phyloP scores from a whole-genome alignment of 768 basidiomycete genomes.

The Leccinum arenicola region DNA sequence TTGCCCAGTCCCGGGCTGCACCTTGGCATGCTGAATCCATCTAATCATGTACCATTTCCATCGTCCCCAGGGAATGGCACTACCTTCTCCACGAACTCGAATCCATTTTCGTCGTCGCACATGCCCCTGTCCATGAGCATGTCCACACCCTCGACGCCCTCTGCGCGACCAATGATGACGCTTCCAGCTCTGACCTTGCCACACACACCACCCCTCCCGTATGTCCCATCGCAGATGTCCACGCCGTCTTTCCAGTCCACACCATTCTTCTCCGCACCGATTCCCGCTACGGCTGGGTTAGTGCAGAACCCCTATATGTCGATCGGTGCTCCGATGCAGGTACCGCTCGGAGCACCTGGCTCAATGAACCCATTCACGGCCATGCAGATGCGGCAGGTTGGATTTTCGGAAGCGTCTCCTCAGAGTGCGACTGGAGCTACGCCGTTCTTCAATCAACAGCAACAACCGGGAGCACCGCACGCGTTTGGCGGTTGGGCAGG shows the following conservation, averaged over 20 bases:
- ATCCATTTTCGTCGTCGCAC: slow-evolving; percentile 15
- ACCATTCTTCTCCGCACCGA: slow-evolving; percentile 1
- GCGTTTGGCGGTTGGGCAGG: slow-evolving; percentile 21
- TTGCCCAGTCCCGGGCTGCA: slow-evolving; percentile 15
- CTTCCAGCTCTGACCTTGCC: slow-evolving; percentile 5
- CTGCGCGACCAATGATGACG: slow-evolving; percentile 8
- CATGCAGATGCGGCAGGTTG: slow-evolving; percentile 14
- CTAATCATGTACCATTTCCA: slow-evolving; percentile 9
- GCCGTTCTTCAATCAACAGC: slow-evolving; percentile 22
- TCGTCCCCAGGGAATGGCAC: slow-evolving; percentile 1
- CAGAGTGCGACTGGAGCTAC: slow-evolving; percentile 25
- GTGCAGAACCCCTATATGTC: slow-evolving; percentile 24
- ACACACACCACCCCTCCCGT: slow-evolving; percentile 3
- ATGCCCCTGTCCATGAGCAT: background rate
- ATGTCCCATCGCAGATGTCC: background rate
- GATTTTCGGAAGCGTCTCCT: slow-evolving; percentile 26
- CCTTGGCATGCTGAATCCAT: slow-evolving; percentile 17
- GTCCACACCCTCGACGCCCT: slow-evolving; percentile 9
- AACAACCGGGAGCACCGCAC: slow-evolving; percentile 14
- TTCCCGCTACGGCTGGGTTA: background rate
- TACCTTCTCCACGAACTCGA: slow-evolving; percentile 5
- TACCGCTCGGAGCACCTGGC: slow-evolving; percentile 19
- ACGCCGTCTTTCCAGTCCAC: slow-evolving; percentile 6
- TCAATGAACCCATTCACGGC: slow-evolving; percentile 18
- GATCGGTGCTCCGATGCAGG: slow-evolving; percentile 15